Conservation (phyloP, 2,329 filamentous ascomycete species). For the Hypoxylon sp. region DNA sequence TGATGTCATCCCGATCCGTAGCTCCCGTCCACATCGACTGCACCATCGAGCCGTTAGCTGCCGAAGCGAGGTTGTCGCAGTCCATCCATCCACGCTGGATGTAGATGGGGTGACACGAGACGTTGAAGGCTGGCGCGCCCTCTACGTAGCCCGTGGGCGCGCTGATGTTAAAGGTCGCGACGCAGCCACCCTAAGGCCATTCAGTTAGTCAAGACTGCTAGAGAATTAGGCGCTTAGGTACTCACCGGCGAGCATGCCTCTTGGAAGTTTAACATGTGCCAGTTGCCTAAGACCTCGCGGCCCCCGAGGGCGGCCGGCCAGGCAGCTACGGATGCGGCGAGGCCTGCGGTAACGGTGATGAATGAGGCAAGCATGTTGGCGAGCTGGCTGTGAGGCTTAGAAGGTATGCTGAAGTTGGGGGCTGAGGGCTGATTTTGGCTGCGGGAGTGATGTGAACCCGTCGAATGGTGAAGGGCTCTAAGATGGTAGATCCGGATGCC, state of each 20-base stretch:
- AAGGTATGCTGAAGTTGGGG: neutral
- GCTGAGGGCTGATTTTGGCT: neutral
- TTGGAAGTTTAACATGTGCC: conserved; percentile 26
- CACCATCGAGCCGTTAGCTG: conserved; percentile 25
- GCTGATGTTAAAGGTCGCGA: conserved; percentile 36
- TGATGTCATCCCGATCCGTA: conserved; percentile 27
- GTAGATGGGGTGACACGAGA: conserved; percentile 39
- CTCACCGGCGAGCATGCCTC: conserved; percentile 38
- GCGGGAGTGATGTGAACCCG: conserved; percentile 1
- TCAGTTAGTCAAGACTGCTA: neutral
- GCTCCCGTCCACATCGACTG: conserved; percentile 36
- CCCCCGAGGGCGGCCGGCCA: conserved; percentile 2
- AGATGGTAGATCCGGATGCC: neutral
- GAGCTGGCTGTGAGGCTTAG: neutral
- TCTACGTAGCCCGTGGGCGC: conserved; percentile 34
- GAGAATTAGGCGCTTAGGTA: neutral
- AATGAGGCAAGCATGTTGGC: conserved; percentile 26
- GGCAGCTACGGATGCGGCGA: conserved; percentile 24
- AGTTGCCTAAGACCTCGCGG: conserved; percentile 15
- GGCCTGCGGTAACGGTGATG: conserved; percentile 21
- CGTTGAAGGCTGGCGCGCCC: conserved; percentile 40
- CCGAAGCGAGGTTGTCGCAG: conserved; percentile 31
- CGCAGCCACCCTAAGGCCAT: conserved; percentile 39
- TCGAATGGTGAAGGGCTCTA: neutral
- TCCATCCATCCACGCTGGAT: conserved; percentile 36